These are phyloP conservation scores for Fraxinus cuspidata DNA, from an alignment of 257 asterid genomes.

Conservation along the genomic window DNA sequence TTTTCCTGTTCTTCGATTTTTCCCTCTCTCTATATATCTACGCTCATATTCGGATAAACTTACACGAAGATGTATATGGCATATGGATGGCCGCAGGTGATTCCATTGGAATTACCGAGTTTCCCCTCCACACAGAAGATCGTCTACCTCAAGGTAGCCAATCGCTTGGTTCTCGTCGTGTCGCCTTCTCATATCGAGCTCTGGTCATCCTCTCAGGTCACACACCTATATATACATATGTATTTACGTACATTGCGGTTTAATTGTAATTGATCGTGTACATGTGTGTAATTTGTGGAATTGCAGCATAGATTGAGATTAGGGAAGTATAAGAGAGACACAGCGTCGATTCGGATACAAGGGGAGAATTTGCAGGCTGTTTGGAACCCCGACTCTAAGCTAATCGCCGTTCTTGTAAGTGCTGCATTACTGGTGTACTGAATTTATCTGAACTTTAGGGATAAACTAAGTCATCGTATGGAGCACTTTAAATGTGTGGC, in stretches of 20 bases:
- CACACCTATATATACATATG: background rate
- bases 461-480: background rate
- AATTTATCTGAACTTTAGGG: slow-evolving; percentile 9
- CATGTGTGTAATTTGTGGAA: background rate
- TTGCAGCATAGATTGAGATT: slow-evolving; percentile 97
- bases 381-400: slow-evolving; percentile 94
- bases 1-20: slow-evolving; percentile 8
- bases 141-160: slow-evolving; percentile 77
- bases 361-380: slow-evolving; percentile 92
- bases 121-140: slow-evolving; percentile 66
- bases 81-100: slow-evolving; percentile 99
- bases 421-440: slow-evolving; percentile 23
- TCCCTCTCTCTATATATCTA: background rate
- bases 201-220: slow-evolving; percentile 93
- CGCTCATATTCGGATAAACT: background rate
- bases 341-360: slow-evolving; percentile 65
- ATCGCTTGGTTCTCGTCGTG: slow-evolving; percentile 81
- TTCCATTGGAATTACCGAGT: slow-evolving; percentile 70
- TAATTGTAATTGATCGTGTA: slow-evolving; percentile 16
- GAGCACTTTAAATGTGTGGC: background rate
- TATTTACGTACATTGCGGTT: slow-evolving; percentile 12
- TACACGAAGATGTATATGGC: slow-evolving; percentile 88
- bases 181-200: slow-evolving; percentile 87
- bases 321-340: slow-evolving; percentile 79
- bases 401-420: slow-evolving; percentile 88